Evolutionary conservation across 2,329 filamentous ascomycete genomes (phyloP).

Genomic region (Epichloe baconii): DNA sequence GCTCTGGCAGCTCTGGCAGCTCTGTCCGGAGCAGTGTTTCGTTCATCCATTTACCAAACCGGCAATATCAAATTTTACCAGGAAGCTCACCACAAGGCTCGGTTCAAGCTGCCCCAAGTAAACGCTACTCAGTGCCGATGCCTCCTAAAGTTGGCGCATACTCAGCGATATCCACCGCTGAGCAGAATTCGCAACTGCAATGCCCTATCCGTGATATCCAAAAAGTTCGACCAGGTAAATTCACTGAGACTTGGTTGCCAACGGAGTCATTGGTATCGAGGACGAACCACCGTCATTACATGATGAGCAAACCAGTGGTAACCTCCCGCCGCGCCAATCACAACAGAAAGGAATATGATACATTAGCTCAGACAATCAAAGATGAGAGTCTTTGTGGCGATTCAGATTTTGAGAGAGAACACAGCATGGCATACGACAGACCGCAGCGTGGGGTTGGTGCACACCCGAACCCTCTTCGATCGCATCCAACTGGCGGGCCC

Average conservation of each 20-base stretch:
- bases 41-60: slow-evolving; percentile 38
- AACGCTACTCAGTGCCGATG: slow-evolving; percentile 30
- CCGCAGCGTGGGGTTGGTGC: slow-evolving; percentile 8
- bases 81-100: slow-evolving; percentile 31
- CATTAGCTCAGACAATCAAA: slow-evolving; percentile 32
- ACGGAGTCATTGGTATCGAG: slow-evolving; percentile 40
- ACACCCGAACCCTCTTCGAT: slow-evolving; percentile 40
- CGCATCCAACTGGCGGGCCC: slow-evolving; percentile 28
- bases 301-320: not conserved
- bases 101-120: slow-evolving; percentile 30
- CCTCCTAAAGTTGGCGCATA: slow-evolving; percentile 32
- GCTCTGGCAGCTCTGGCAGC: slow-evolving; percentile 17
- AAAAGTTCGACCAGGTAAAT: slow-evolving; percentile 29
- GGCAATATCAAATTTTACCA: slow-evolving; percentile 39
- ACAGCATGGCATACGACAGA: slow-evolving; percentile 16
- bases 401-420: slow-evolving; percentile 26
- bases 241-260: slow-evolving; percentile 42
- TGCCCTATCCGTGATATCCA: slow-evolving; percentile 12
- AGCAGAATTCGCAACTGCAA: slow-evolving; percentile 18
- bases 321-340: slow-evolving; percentile 17
- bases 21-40: slow-evolving; percentile 42
- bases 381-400: slow-evolving; percentile 24
- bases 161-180: slow-evolving; percentile 33
- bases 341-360: slow-evolving; percentile 30
- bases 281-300: slow-evolving; percentile 36